phyloP scores from a whole-genome alignment of 257 asterid species.

The Osmanthus fragrans region DNA sequence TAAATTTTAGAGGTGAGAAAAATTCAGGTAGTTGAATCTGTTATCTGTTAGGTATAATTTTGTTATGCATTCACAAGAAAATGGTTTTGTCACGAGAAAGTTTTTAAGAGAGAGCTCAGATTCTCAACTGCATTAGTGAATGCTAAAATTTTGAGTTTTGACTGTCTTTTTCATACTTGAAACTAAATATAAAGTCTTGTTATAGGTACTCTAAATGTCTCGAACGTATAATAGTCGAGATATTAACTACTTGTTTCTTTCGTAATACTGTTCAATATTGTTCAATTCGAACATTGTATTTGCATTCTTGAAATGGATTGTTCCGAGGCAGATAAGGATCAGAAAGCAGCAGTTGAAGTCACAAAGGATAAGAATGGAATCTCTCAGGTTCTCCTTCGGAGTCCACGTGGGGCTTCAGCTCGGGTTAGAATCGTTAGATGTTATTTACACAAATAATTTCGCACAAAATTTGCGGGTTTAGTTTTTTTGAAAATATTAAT shows the following conservation, averaged over 20 bases:
- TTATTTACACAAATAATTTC: slow-evolving; percentile 7
- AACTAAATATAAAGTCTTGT: not conserved
- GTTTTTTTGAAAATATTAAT: not conserved
- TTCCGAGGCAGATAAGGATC: slow-evolving; percentile 43
- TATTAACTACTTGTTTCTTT: not conserved
- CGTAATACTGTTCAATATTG: not conserved
- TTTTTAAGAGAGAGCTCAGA: slow-evolving; percentile 20
- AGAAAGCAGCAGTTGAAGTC: slow-evolving; percentile 47
- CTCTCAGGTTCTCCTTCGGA: slow-evolving; percentile 60
- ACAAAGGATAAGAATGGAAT: slow-evolving; percentile 60
- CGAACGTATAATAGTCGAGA: not conserved
- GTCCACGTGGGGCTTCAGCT: slow-evolving; percentile 70
- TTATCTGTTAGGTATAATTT: slow-evolving; percentile 51
- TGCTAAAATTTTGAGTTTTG: slow-evolving; percentile 24
- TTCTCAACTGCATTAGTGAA: slow-evolving; percentile 45
- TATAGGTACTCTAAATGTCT: not conserved
- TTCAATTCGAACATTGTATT: slow-evolving; percentile 18
- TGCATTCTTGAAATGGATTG: slow-evolving; percentile 57
- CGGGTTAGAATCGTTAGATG: slow-evolving; percentile 70
- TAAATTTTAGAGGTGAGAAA: slow-evolving; percentile 25
- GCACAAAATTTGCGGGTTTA: not conserved
- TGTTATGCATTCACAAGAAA: slow-evolving; percentile 63
- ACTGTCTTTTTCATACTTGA: not conserved
- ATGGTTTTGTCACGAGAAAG: slow-evolving; percentile 57
- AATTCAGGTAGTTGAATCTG: slow-evolving; percentile 22